These are phyloP conservation scores for Solanum sparsipilum DNA, from an alignment of 257 asterid genomes.

Conservation along the genomic window DNA sequence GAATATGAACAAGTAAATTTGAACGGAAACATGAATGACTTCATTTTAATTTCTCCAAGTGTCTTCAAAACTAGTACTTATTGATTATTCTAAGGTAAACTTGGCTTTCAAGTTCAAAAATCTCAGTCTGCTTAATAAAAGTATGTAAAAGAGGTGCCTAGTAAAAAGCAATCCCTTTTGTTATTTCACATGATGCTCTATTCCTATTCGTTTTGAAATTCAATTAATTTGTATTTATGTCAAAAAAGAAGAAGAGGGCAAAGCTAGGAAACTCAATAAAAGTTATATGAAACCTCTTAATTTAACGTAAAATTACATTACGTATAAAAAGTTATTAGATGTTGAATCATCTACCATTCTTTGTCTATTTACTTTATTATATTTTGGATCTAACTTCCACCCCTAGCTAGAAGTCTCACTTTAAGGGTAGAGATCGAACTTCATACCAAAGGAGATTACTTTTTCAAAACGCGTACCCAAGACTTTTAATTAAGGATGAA, in stretches of 20 bases:
- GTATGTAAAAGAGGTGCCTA: background rate
- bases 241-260: too few relatives aligned
- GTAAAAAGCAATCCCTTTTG: too few relatives aligned
- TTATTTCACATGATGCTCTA: too few relatives aligned
- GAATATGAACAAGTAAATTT: background rate
- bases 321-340: too few relatives aligned
- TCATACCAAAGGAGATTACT: background rate
- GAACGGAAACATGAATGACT: too few relatives aligned
- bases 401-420: background rate
- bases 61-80: background rate
- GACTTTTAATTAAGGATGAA: too few relatives aligned
- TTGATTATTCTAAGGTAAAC: background rate
- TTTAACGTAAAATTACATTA: too few relatives aligned
- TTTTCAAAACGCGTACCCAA: background rate
- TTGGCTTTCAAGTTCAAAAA: too few relatives aligned
- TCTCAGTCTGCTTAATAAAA: too few relatives aligned
- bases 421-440: background rate
- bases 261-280: background rate
- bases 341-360: too few relatives aligned
- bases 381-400: background rate
- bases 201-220: background rate
- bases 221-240: background rate
- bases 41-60: background rate
- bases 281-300: too few relatives aligned
- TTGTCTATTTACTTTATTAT: too few relatives aligned